phyloP scores from a whole-genome alignment of 345 rosid genomes.

The Rhodamnia argentea region DNA sequence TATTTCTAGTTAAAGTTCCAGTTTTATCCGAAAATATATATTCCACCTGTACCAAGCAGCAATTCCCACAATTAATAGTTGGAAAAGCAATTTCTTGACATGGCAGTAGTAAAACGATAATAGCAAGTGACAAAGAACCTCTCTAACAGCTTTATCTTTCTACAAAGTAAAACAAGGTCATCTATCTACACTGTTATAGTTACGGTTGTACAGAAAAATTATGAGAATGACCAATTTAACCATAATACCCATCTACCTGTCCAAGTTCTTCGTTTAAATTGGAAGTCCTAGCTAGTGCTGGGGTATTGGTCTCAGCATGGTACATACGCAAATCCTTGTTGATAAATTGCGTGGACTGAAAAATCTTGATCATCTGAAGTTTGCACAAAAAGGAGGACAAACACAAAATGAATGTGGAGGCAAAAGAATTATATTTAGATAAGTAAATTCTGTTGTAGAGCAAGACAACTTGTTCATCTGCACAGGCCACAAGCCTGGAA shows the following conservation, averaged over 20 bases:
- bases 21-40: conserved; percentile 98
- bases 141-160: neutral
- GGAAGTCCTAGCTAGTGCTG: conserved; percentile 95
- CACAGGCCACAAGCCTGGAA: neutral
- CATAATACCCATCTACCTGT: conserved; percentile 45
- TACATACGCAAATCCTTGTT: conserved; percentile 92
- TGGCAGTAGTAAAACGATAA: neutral
- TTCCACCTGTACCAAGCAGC: conserved; percentile 63
- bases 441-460: neutral
- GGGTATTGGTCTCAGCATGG: conserved; percentile 83
- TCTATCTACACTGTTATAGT: neutral
- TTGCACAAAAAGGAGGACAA: conserved; percentile 1
- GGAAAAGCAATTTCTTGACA: neutral
- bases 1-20: conserved; percentile 94
- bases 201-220: neutral
- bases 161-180: neutral
- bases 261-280: conserved; percentile 99
- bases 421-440: neutral
- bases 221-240: neutral
- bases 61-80: neutral
- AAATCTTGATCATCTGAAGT: conserved; percentile 90
- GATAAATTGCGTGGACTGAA: conserved; percentile 92
- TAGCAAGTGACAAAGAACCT: neutral
- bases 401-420: neutral
- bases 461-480: neutral